A percentile compares a stretch with the other conserved stretches of the same genome.
phyloP scores from a whole-genome alignment of 768 basidiomycete species.

The Mycena albidolilacea region DNA sequence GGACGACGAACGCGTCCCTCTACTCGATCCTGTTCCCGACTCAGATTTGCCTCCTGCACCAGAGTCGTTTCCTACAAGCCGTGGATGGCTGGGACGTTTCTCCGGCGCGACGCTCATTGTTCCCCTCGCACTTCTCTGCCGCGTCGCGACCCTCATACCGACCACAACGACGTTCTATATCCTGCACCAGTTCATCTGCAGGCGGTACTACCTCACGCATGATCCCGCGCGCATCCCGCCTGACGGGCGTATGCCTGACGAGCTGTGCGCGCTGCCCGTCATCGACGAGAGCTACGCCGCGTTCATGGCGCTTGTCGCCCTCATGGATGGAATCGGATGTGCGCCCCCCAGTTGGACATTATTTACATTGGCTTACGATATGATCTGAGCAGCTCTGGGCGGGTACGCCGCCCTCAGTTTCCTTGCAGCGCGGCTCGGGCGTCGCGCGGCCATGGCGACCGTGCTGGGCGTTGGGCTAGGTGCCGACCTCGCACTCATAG shows the following conservation, averaged over 20 bases:
- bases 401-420: conserved; percentile 43
- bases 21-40: conserved; percentile 1
- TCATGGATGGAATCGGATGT: conserved; percentile 42
- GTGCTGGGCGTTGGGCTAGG: conserved; percentile 12
- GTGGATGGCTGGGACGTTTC: conserved; percentile 3
- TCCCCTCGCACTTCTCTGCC: conserved; percentile 44
- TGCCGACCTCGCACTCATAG: conserved; percentile 20
- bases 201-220: conserved; percentile 41
- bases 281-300: conserved; percentile 44
- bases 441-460: conserved; percentile 40
- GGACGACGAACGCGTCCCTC: conserved; percentile 13
- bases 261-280: conserved; percentile 42
- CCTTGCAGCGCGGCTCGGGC: conserved; percentile 46
- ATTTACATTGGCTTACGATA: not conserved
- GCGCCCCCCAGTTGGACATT: conserved; percentile 9
- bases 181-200: conserved; percentile 46
- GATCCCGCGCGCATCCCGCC: conserved; percentile 35
- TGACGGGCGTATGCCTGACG: conserved; percentile 26
- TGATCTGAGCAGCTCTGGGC: conserved; percentile 40
- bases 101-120: conserved; percentile 40
- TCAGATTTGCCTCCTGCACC: not conserved
- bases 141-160: conserved; percentile 42
- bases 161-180: conserved; percentile 46
- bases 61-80: not conserved
- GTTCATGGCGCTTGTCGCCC: conserved; percentile 35